Evolutionary conservation across 768 basidiomycete genomes (phyloP).

Genomic region (Phaffia tasmanica): DNA sequence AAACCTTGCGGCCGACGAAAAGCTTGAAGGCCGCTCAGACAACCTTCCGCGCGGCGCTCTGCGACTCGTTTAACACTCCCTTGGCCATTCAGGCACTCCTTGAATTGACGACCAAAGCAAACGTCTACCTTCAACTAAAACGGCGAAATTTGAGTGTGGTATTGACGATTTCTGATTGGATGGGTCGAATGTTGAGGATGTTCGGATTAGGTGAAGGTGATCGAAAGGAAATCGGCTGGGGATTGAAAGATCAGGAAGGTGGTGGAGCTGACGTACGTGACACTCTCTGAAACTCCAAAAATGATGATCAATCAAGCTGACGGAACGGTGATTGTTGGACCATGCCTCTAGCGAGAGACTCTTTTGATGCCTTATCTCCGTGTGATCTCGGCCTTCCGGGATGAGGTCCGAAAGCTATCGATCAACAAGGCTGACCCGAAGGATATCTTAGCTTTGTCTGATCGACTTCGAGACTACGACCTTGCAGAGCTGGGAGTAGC

Average conservation of each 20-base stretch:
- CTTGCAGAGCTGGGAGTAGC: conserved; percentile 89
- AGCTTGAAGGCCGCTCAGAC: conserved; percentile 66
- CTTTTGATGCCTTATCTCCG: conserved; percentile 79
- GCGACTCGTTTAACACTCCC: conserved; percentile 96
- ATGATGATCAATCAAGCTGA: conserved; percentile 1
- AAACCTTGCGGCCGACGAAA: neutral
- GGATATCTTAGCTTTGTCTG: conserved; percentile 75
- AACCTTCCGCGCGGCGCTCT: conserved; percentile 72
- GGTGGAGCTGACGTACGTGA: conserved; percentile 40
- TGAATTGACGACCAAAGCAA: conserved; percentile 71
- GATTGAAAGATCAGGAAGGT: conserved; percentile 44
- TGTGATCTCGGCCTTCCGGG: conserved; percentile 76
- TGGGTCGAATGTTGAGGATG: conserved; percentile 45
- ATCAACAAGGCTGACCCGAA: conserved; percentile 54
- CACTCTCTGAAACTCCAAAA: conserved; percentile 6
- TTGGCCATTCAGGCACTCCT: conserved; percentile 62
- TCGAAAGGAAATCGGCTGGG: conserved; percentile 76
- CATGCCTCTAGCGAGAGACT: conserved; percentile 56
- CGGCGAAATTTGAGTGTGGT: conserved; percentile 49
- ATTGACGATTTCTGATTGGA: conserved; percentile 45
- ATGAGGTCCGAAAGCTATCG: conserved; percentile 70
- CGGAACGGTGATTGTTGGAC: neutral
- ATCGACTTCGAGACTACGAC: conserved; percentile 79
- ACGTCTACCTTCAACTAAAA: conserved; percentile 59
- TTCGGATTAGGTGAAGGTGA: conserved; percentile 47